phyloP scores from a whole-genome alignment of 2,329 filamentous ascomycete species.

The Paecilomyces sp. region DNA sequence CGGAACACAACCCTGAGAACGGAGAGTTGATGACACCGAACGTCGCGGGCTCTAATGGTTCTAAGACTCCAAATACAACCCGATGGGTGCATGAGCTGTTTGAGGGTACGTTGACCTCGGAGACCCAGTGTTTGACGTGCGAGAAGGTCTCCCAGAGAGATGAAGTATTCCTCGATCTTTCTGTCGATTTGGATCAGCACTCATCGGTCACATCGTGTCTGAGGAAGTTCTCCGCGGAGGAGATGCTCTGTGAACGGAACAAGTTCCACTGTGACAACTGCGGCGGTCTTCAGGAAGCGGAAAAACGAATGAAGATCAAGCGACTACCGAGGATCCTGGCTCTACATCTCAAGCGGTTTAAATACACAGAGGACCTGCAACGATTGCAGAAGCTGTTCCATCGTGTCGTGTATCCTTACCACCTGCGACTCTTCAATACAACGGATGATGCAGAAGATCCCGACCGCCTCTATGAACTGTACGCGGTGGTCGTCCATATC shows the following conservation, averaged over 20 bases:
- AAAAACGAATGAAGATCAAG: conserved; percentile 99
- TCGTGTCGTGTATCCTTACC: conserved; percentile 92
- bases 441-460: conserved; percentile 92
- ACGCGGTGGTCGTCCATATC: conserved; percentile 95
- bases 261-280: conserved; percentile 99
- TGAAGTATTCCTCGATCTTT: conserved; percentile 91
- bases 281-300: conserved; percentile 90
- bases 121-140: conserved; percentile 93
- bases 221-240: conserved; percentile 92
- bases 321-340: conserved; percentile 84
- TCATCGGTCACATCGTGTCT: conserved; percentile 94
- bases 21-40: conserved; percentile 29
- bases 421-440: conserved; percentile 93
- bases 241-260: conserved; percentile 97
- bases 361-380: conserved; percentile 94
- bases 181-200: conserved; percentile 91
- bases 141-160: conserved; percentile 93
- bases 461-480: conserved; percentile 90
- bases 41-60: conserved; percentile 20
- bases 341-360: conserved; percentile 92
- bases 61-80: conserved; percentile 58
- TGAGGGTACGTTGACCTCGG: conserved; percentile 87
- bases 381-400: conserved; percentile 94
- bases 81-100: conserved; percentile 98
- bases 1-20: conserved; percentile 47